These are phyloP conservation scores for Aspergillus pseudoviridinutans DNA, from an alignment of 2,329 filamentous ascomycete genomes.

Conservation along the genomic window DNA sequence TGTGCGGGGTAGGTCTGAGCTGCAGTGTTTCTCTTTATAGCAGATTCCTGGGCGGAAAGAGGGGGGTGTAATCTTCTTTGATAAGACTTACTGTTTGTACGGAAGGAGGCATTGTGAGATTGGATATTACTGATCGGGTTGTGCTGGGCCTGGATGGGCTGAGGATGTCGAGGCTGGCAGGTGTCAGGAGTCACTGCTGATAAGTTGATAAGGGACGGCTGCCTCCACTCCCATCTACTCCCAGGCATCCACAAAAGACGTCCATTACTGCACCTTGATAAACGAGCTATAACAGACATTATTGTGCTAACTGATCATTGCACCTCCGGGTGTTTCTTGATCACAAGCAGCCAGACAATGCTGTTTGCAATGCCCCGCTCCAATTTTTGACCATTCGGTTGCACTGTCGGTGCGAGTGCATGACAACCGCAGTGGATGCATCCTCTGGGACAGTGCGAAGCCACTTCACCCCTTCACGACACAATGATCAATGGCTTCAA, in stretches of 20 bases:
- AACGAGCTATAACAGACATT: background rate
- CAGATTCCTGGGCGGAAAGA: background rate
- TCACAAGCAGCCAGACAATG: too few species aligned
- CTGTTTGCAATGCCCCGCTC: too few species aligned
- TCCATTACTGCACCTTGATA: background rate
- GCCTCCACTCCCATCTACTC: background rate
- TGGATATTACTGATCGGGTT: background rate
- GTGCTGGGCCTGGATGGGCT: slow-evolving; percentile 6
- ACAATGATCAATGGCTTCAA: too few species aligned
- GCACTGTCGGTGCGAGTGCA: too few species aligned
- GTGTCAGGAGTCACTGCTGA: background rate
- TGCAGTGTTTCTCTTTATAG: background rate
- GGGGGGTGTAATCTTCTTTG: background rate
- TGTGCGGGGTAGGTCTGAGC: background rate
- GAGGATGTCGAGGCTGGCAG: slow-evolving; percentile 1
- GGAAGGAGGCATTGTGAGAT: slow-evolving; percentile 30
- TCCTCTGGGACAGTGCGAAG: too few species aligned
- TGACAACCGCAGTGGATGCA: too few species aligned
- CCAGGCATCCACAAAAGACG: background rate
- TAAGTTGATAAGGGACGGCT: background rate
- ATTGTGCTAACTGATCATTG: too few species aligned
- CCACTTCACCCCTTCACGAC: too few species aligned
- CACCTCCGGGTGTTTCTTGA: too few species aligned
- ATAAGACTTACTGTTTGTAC: slow-evolving; percentile 28
- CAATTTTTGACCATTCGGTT: too few species aligned